A percentile compares a stretch with the other conserved stretches of the same genome.
Conservation (phyloP, 2,329 filamentous ascomycete species). For the Botryotinia calthae region DNA sequence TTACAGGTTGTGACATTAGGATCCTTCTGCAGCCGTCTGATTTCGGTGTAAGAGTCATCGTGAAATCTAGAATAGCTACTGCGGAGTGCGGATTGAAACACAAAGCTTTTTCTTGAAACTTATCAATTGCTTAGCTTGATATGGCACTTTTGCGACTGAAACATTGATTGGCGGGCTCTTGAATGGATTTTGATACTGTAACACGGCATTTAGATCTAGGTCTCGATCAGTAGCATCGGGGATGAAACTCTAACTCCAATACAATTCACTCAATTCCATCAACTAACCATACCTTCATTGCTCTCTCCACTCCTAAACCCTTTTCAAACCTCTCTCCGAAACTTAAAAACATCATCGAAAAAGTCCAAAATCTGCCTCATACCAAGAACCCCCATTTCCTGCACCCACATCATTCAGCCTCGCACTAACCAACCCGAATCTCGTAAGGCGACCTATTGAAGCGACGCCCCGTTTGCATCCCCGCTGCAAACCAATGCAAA, state of each 20-base stretch:
- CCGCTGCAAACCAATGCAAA: background rate
- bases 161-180: background rate
- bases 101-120: background rate
- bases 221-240: background rate
- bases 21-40: background rate
- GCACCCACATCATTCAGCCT: constrained; percentile 1
- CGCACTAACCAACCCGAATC: constrained; percentile 2
- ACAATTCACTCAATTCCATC: background rate
- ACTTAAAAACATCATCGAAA: background rate
- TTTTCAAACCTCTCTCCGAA: background rate
- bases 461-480: background rate
- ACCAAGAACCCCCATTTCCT: background rate
- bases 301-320: background rate
- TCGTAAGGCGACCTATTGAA: constrained; percentile 17
- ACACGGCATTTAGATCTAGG: background rate
- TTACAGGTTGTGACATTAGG: background rate
- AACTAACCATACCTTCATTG: background rate
- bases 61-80: background rate
- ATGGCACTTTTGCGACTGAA: background rate
- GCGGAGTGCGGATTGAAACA: background rate
- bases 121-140: background rate
- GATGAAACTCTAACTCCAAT: background rate
- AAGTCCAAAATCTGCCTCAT: background rate
- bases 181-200: background rate
- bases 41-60: constrained; percentile 8